Evolutionary conservation across 2,329 filamentous ascomycete species (phyloP).

Genomic region (Epichloe baconii): DNA sequence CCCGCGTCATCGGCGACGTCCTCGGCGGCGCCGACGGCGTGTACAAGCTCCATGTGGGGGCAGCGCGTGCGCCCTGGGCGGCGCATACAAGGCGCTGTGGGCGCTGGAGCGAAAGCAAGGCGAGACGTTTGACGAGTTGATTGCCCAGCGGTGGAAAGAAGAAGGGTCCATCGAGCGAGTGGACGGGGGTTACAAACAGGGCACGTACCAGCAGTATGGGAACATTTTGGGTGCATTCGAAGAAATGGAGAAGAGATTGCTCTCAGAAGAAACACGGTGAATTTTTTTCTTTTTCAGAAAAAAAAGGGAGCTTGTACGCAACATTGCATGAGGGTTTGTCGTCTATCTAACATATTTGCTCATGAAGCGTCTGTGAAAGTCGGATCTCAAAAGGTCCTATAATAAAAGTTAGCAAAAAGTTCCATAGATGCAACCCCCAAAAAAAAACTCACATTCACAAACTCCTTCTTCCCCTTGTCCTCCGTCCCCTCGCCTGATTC

Average conservation of each 20-base stretch:
- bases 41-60: constrained; percentile 84
- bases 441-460: constrained; percentile 65
- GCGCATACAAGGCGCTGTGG: constrained; percentile 95
- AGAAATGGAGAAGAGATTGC: constrained; percentile 55
- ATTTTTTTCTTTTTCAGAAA: background rate
- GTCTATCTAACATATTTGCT: constrained; percentile 47
- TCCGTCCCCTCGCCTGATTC: constrained; percentile 92
- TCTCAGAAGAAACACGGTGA: constrained; percentile 25
- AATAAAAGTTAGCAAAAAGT: background rate
- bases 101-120: constrained; percentile 54
- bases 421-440: background rate
- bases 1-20: constrained; percentile 71
- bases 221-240: constrained; percentile 64
- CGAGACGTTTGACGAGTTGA: constrained; percentile 79
- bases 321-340: constrained; percentile 14
- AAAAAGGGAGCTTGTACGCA: background rate
- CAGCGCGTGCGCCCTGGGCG: constrained; percentile 86
- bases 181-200: constrained; percentile 64
- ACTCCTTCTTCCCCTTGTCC: constrained; percentile 82
- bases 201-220: constrained; percentile 66
- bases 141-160: constrained; percentile 76
- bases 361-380: constrained; percentile 99
- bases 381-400: constrained; percentile 76
- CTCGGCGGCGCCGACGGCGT: constrained; percentile 82
- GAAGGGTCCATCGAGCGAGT: constrained; percentile 72